These are phyloP conservation scores for Cryphonectria nitschkei DNA, from an alignment of 2,329 filamentous ascomycete species.

Conservation along the genomic window DNA sequence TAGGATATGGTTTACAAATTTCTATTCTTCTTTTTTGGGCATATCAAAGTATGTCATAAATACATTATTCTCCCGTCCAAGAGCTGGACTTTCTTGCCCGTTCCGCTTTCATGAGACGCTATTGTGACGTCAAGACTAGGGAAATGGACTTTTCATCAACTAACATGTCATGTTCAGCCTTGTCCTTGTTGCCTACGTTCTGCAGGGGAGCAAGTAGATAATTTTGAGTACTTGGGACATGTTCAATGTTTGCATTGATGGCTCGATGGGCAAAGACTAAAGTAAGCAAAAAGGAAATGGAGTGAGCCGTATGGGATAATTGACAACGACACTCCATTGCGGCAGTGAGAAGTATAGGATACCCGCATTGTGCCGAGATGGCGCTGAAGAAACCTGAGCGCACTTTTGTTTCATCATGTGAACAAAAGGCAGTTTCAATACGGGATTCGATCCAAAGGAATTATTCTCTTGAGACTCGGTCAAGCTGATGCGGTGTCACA, in stretches of 20 bases:
- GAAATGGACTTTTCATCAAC: neutral
- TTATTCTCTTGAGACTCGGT: neutral
- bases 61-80: neutral
- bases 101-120: neutral
- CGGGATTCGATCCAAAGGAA: neutral
- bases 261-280: neutral
- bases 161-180: neutral
- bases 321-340: neutral
- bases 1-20: neutral
- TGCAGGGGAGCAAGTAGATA: neutral
- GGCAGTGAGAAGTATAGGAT: neutral
- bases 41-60: neutral
- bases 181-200: neutral
- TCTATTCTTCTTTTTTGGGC: too few species aligned
- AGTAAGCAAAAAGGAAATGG: neutral
- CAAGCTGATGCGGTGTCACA: neutral
- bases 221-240: neutral
- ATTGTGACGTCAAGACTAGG: slow-evolving; percentile 10
- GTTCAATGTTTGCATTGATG: neutral
- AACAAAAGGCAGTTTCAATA: neutral
- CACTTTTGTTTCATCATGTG: neutral
- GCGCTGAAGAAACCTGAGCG: neutral
- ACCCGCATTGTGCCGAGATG: neutral
- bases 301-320: neutral
- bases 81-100: neutral